A percentile compares a stretch with the other conserved stretches of the same genome.
Conservation (phyloP, 495 filamentous ascomycete species). For the Ascodesmis nigricans region DNA sequence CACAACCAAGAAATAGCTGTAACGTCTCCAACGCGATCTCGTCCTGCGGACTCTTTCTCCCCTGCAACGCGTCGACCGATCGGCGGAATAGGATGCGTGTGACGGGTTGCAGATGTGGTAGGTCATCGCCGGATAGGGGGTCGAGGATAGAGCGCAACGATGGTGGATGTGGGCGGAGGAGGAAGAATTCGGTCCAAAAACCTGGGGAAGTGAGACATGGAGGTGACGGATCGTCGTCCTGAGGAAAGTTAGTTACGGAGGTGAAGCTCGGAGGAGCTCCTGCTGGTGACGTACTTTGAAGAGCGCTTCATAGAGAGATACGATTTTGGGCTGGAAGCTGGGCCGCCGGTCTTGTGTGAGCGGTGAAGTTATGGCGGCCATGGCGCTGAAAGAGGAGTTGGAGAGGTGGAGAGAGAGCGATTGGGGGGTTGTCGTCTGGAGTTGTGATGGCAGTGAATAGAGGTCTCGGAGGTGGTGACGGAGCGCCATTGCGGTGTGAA, state of each 20-base stretch:
- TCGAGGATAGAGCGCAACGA: slow-evolving; percentile 45
- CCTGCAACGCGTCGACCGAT: slow-evolving; percentile 46
- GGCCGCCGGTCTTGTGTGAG: slow-evolving; percentile 83
- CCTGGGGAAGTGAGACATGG: slow-evolving; percentile 53
- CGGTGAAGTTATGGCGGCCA: slow-evolving; percentile 36
- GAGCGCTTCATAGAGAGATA: slow-evolving; percentile 65
- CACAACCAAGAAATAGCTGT: slow-evolving; percentile 58
- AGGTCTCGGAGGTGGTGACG: too few relatives aligned
- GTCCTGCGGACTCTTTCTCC: slow-evolving; percentile 37
- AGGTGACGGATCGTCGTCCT: slow-evolving; percentile 34
- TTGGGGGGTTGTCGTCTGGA: too few relatives aligned
- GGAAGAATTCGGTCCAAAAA: slow-evolving; percentile 92
- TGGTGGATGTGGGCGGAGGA: slow-evolving; percentile 52
- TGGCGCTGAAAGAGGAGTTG: neutral
- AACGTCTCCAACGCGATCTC: slow-evolving; percentile 85
- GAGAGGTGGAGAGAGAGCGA: neutral
- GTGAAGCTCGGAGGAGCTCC: slow-evolving; percentile 1
- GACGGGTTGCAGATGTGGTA: slow-evolving; percentile 51
- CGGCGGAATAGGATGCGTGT: slow-evolving; percentile 58
- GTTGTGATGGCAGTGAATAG: too few relatives aligned
- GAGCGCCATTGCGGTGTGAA: too few relatives aligned
- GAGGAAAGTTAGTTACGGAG: slow-evolving; percentile 1
- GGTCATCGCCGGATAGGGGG: slow-evolving; percentile 44
- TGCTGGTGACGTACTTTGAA: slow-evolving; percentile 61
- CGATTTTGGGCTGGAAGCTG: slow-evolving; percentile 86